A percentile compares a stretch with the other conserved stretches of the same genome.
These are phyloP conservation scores for Yarrowia porcina DNA, from an alignment of 805 yeast genomes.

Conservation along the genomic window DNA sequence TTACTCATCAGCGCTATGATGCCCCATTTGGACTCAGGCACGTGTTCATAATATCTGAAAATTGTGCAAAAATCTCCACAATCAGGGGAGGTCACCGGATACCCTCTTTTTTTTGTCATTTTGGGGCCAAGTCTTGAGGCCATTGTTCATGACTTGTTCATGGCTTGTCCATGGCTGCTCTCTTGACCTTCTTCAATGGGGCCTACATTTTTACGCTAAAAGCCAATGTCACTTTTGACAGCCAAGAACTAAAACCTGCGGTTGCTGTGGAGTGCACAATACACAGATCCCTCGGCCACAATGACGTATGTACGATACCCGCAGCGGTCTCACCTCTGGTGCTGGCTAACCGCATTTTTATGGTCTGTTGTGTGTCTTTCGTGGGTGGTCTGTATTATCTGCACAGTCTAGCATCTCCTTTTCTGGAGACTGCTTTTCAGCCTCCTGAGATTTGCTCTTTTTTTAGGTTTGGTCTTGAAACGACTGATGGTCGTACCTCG, in stretches of 20 bases:
- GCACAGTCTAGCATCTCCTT: not conserved
- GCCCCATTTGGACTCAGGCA: not conserved
- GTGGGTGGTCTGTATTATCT: not conserved
- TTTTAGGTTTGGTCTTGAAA: not conserved
- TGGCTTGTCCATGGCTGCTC: no score
- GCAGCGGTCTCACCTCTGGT: no score
- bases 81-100: not conserved
- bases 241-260: not conserved
- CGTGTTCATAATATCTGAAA: not conserved
- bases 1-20: no score
- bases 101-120: not conserved
- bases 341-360: not conserved
- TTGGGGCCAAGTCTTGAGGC: no score
- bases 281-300: not conserved
- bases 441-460: not conserved
- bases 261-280: no score
- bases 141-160: no score
- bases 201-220: not conserved
- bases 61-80: not conserved
- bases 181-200: no score
- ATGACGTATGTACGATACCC: not conserved
- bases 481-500: not conserved
- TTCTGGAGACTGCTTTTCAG: not conserved
- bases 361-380: not conserved
- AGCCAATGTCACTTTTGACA: not conserved